Base-by-base conservation (phyloP, 495 filamentous ascomycete species). In the Penicillium herquei region DNA sequence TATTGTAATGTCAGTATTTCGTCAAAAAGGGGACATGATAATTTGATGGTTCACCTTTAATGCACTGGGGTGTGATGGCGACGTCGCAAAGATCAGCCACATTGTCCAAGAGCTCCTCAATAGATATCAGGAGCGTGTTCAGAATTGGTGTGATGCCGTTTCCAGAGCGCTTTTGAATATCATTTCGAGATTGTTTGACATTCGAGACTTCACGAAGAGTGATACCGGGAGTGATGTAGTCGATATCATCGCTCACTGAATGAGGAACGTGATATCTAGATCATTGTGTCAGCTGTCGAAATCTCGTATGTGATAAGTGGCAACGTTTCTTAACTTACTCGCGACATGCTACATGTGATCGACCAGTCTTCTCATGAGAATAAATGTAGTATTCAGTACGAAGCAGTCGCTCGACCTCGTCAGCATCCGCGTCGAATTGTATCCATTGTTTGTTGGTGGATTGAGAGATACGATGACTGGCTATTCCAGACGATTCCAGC, bases 301-400 rank as follows among this genome's bases (percentile, higher is more conserved):
- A 7, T 26, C 3, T 12, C 9, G 0, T 14, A 8, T 16, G 34
- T 2, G 6, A 37, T 21, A 7, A 46, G 1, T 7, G 1, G 3
- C 21, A 26, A 26, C 4, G 21, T 26, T 26, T 26, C 37, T 14
- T 0, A 12, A 39, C 62, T 63, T 57, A 72, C 55, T 71, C 70
- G 39, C 76, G 69, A 58, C 78, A 80, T 6, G 76, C 77, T 18
- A 83, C 65, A 39, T 80, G 78, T 10, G 70, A 67, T 34, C 73
- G 68, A n/a, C 78, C 76, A 18, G 68, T 72, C 8, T 69, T 61
- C 13, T 51, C 33, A 54, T 86, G 80, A 34, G 77, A 69, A 58
- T 85, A 85, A 31, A 82, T 14, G 56, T 81, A 77, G 59, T 84
- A 87, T 54, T 85, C 70, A 6, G 84, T 81, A 49, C 78, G 71